Percentiles rank a stretch among this genome's conserved stretches.
Evolutionary conservation across 1,284 basidiomycete species (phyloP).

Genomic region (Austroboletus niveus): DNA sequence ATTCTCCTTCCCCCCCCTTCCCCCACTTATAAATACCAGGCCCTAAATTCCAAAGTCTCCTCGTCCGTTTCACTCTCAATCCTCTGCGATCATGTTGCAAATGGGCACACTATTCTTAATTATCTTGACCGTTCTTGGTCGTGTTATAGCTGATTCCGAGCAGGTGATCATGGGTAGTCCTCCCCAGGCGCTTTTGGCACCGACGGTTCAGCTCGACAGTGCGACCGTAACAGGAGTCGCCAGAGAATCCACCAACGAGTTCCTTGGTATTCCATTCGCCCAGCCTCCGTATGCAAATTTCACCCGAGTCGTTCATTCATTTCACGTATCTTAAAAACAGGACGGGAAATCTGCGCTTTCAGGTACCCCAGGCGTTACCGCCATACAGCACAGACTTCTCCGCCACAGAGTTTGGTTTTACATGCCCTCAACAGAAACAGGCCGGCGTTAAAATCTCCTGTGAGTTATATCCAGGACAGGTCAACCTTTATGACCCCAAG

Average conservation of each 20-base stretch:
- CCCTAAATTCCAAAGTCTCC: background rate
- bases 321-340: slow-evolving; percentile 5
- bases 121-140: background rate
- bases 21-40: too few relatives aligned
- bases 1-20: too few relatives aligned
- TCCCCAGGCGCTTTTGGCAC: background rate
- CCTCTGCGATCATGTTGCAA: background rate
- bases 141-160: background rate
- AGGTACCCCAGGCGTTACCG: slow-evolving; percentile 31
- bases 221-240: background rate
- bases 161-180: background rate
- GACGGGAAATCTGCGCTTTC: slow-evolving; percentile 33
- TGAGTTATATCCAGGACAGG: background rate
- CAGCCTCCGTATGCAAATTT: too few relatives aligned
- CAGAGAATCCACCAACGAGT: background rate
- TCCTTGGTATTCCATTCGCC: too few relatives aligned
- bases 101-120: background rate
- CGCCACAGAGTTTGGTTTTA: slow-evolving; percentile 30
- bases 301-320: too few relatives aligned
- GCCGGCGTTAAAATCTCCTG: background rate
- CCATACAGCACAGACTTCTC: slow-evolving; percentile 32
- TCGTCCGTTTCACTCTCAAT: background rate
- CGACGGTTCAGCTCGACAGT: background rate
- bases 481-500: background rate
- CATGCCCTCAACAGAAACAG: slow-evolving; percentile 36